Percentiles rank a stretch among this genome's conserved stretches.
phyloP scores from a whole-genome alignment of 768 basidiomycete genomes.

The Auricularia heimuer region DNA sequence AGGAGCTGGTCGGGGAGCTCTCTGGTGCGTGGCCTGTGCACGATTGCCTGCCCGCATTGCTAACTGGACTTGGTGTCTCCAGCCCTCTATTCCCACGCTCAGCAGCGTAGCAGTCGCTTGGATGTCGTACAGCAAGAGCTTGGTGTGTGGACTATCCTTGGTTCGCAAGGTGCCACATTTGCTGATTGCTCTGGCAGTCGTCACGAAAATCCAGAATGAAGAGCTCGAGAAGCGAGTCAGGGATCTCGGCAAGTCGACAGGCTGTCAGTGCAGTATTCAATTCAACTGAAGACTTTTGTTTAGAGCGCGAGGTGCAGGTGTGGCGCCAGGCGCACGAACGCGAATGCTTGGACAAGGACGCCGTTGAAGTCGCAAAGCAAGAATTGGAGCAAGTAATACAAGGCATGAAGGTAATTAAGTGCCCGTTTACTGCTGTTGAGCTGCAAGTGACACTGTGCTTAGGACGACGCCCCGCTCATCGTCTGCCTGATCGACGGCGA shows the following conservation, averaged over 20 bases:
- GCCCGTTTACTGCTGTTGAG: too few relatives aligned
- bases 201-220: background rate
- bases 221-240: background rate
- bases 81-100: background rate
- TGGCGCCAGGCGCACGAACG: background rate
- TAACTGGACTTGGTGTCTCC: too few relatives aligned
- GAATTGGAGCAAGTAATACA: background rate
- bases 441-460: background rate
- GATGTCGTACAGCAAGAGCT: background rate
- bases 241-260: background rate
- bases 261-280: too few relatives aligned
- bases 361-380: background rate
- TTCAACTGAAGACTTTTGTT: too few relatives aligned
- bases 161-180: background rate
- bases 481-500: constrained; percentile 57
- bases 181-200: background rate
- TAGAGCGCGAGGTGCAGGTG: background rate
- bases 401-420: background rate
- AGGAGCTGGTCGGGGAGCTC: background rate
- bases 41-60: background rate
- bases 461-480: constrained; percentile 60
- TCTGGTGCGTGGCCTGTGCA: background rate
- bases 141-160: background rate
- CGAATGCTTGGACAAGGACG: background rate
- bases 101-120: background rate